These are phyloP conservation scores for Aphanocladium album DNA, from an alignment of 2,329 filamentous ascomycete species.

Conservation along the genomic window DNA sequence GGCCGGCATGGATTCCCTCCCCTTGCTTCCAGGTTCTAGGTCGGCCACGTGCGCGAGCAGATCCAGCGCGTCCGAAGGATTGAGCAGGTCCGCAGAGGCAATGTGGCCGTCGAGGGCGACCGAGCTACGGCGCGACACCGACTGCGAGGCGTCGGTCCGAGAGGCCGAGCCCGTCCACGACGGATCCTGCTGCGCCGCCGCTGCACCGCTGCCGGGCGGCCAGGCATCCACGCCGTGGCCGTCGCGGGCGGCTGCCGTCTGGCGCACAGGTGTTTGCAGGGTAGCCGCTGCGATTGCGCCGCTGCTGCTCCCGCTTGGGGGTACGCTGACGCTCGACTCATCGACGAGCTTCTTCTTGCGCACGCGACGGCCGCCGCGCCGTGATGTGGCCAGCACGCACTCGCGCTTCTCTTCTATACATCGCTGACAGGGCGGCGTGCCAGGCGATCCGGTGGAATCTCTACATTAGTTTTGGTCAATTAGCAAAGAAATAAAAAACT, in stretches of 20 bases:
- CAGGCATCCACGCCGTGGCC: constrained; percentile 14
- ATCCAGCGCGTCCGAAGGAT: constrained; percentile 38
- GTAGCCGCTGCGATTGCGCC: not conserved
- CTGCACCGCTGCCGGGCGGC: constrained; percentile 13
- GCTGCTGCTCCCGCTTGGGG: not conserved
- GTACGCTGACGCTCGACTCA: not conserved
- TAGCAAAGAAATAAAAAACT: not conserved
- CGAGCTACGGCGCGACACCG: constrained; percentile 12
- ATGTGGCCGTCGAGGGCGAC: constrained; percentile 33
- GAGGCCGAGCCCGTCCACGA: constrained; percentile 7
- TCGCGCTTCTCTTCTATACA: constrained; percentile 33
- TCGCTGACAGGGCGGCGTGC: constrained; percentile 32
- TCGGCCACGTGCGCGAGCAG: constrained; percentile 37
- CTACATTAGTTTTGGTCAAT: constrained; percentile 17
- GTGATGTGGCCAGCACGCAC: constrained; percentile 36
- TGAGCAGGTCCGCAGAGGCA: constrained; percentile 34
- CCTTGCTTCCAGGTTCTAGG: constrained; percentile 25
- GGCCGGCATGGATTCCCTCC: constrained; percentile 11
- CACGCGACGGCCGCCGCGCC: constrained; percentile 30
- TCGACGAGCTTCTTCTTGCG: constrained; percentile 8
- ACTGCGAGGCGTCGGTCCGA: constrained; percentile 13
- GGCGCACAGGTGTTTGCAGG: not conserved
- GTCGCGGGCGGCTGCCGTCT: not conserved
- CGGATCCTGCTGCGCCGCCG: not conserved
- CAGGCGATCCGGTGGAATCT: constrained; percentile 30